A percentile compares a stretch with the other conserved stretches of the same genome.
phyloP scores from a whole-genome alignment of 225 moss, liverwort and hornwort genomes.

The Neckera pumila region DNA sequence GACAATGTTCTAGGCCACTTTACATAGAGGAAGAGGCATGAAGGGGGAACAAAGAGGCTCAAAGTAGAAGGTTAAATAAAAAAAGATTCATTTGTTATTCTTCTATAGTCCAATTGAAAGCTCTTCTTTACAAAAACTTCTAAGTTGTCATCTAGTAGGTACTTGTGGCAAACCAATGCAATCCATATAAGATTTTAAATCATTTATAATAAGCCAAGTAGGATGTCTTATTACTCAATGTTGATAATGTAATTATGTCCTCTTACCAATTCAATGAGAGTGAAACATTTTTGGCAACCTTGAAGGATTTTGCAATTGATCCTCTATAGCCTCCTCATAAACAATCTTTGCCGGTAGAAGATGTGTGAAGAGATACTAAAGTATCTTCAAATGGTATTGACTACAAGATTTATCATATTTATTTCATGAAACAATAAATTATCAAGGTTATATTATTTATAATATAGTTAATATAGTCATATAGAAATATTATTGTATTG shows the following conservation, averaged over 20 bases:
- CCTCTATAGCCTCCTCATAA: no score
- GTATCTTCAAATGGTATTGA: no score
- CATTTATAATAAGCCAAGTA: background rate
- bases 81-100: background rate
- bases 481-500: background rate
- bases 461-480: background rate
- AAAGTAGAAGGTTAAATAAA: background rate
- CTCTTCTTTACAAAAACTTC: background rate
- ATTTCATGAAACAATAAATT: background rate
- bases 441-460: background rate
- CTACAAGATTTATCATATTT: background rate
- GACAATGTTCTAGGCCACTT: background rate
- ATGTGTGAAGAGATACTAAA: background rate
- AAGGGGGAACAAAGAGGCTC: fast-evolving
- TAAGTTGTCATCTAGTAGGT: background rate
- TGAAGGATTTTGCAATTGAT: background rate
- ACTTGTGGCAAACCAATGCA: background rate
- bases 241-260: background rate
- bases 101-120: background rate
- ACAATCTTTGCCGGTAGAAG: fast-evolving
- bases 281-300: background rate
- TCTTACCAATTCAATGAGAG: fast-evolving
- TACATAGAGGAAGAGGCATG: fast-evolving
- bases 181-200: no score
- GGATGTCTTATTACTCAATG: fast-evolving